Conservation (phyloP, 306 rosid genomes). For the Cicer pinnatifidum region DNA sequence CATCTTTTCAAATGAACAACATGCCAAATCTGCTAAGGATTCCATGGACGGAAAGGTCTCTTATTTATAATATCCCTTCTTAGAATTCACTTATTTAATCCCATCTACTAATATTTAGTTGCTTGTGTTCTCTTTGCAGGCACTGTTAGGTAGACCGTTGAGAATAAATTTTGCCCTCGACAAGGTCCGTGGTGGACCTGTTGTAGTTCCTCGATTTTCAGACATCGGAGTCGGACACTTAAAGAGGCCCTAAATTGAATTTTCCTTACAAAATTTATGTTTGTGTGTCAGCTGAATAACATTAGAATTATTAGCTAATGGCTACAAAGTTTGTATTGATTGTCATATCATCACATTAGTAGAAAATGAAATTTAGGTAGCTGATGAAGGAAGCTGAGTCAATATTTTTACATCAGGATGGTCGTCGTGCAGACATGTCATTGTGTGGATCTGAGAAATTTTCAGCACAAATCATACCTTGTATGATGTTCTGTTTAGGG, state of each 20-base stretch:
- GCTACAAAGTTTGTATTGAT: constrained; percentile 19
- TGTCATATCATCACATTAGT: neutral
- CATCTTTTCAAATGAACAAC: constrained; percentile 63
- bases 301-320: neutral
- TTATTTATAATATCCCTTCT: too few species aligned
- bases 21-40: constrained; percentile 76
- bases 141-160: constrained; percentile 81
- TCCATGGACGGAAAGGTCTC: constrained; percentile 91
- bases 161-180: constrained; percentile 78
- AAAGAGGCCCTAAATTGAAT: constrained; percentile 33
- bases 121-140: constrained; percentile 58
- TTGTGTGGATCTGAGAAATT: neutral
- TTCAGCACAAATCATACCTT: neutral
- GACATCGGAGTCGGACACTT: constrained; percentile 39
- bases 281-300: neutral
- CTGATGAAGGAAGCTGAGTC: neutral
- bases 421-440: neutral
- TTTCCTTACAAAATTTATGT: constrained; percentile 5
- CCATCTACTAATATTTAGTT: neutral
- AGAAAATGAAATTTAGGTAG: neutral
- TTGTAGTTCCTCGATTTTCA: constrained; percentile 76
- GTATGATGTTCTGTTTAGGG: constrained; percentile 7
- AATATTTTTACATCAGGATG: neutral
- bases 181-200: constrained; percentile 75
- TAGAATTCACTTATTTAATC: too few species aligned